These are phyloP conservation scores for Yamadazyma trypodendri DNA, from an alignment of 1,139 yeast genomes.

Conservation along the genomic window DNA sequence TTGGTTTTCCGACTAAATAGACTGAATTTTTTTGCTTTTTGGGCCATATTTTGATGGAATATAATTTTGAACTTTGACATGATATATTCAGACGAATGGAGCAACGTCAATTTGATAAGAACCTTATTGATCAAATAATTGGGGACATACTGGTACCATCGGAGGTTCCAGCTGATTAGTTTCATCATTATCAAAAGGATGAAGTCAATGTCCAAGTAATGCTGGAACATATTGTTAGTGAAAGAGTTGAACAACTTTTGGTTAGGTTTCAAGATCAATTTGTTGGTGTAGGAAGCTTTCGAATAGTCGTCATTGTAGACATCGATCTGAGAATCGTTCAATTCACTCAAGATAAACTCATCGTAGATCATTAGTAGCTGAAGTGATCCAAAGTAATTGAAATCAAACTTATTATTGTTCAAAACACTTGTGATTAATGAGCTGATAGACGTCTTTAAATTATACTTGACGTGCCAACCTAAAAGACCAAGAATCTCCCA, in stretches of 20 bases:
- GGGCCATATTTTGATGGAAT: slow-evolving; percentile 33
- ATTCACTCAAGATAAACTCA: slow-evolving; percentile 40
- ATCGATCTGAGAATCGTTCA: slow-evolving; percentile 31
- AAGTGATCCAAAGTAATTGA: slow-evolving; percentile 40
- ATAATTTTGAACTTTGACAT: slow-evolving; percentile 33
- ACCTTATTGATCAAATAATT: slow-evolving; percentile 29
- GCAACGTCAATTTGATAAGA: slow-evolving; percentile 27
- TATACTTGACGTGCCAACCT: slow-evolving; percentile 43
- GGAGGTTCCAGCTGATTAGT: slow-evolving; percentile 37
- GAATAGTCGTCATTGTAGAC: slow-evolving; percentile 30
- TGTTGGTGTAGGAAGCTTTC: slow-evolving; percentile 30
- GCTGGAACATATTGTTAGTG: slow-evolving; percentile 17
- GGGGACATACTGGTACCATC: slow-evolving; percentile 45
- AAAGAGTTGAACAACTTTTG: slow-evolving; percentile 23
- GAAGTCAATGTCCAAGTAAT: slow-evolving; percentile 35
- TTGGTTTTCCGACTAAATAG: slow-evolving; percentile 14
- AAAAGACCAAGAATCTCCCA: slow-evolving; percentile 44
- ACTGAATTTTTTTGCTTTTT: slow-evolving; percentile 9
- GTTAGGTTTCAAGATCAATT: slow-evolving; percentile 32
- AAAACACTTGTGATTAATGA: slow-evolving; percentile 41
- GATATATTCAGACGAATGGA: slow-evolving; percentile 34
- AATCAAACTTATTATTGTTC: slow-evolving; percentile 34
- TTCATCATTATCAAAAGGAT: slow-evolving; percentile 34
- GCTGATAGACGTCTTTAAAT: slow-evolving; percentile 37
- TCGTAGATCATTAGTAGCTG: slow-evolving; percentile 40